Evolutionary conservation across 805 yeast genomes (phyloP).

Genomic region (Yamadazyma sp.): DNA sequence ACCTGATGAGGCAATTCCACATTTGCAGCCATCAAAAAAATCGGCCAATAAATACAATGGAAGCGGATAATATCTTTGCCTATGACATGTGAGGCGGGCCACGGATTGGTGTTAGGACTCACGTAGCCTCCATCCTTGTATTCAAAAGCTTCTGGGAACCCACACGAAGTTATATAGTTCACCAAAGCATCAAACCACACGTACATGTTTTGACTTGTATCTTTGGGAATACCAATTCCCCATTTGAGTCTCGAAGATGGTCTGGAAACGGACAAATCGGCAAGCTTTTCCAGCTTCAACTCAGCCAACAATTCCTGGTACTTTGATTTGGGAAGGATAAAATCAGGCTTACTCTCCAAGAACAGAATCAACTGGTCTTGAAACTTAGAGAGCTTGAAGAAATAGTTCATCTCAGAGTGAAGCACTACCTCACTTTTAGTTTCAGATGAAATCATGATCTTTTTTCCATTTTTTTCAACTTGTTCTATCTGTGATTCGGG

Average conservation of each 20-base stretch:
- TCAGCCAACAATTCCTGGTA: constrained; percentile 57
- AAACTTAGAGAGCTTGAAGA: constrained; percentile 70
- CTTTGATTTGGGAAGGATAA: constrained; percentile 66
- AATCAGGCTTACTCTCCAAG: constrained; percentile 50
- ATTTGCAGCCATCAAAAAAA: constrained; percentile 80
- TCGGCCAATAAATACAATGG: constrained; percentile 94
- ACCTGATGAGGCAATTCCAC: constrained; percentile 68
- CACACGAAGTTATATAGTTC: constrained; percentile 76
- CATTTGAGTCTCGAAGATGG: constrained; percentile 76
- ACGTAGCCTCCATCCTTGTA: not conserved
- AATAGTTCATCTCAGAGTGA: constrained; percentile 83
- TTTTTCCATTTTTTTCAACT: constrained; percentile 25
- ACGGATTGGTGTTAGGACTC: constrained; percentile 24
- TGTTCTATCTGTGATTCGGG: constrained; percentile 72
- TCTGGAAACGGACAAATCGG: constrained; percentile 84
- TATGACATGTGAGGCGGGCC: constrained; percentile 80
- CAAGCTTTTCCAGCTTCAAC: constrained; percentile 46
- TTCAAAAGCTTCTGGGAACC: constrained; percentile 38
- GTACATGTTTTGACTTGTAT: constrained; percentile 74
- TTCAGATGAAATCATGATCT: constrained; percentile 54
- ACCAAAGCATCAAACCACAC: constrained; percentile 97
- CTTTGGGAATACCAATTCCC: constrained; percentile 90
- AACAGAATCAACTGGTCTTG: constrained; percentile 51
- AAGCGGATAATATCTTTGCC: constrained; percentile 91
- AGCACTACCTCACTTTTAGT: constrained; percentile 72